phyloP scores from a whole-genome alignment of 345 rosid species.

The Sonneratia caseolaris region DNA sequence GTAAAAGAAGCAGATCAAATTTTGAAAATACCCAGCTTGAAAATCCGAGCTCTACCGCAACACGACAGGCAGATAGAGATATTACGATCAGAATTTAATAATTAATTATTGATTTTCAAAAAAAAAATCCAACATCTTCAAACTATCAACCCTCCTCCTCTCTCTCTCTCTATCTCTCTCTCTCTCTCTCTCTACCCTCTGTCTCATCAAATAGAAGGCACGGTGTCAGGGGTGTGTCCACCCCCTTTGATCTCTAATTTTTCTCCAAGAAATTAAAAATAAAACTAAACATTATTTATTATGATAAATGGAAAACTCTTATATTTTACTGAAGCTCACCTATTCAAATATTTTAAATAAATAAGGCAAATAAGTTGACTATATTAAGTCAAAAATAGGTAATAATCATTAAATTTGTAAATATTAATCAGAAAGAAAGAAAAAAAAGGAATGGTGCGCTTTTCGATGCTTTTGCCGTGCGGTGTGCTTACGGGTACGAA shows the following conservation, averaged over 20 bases:
- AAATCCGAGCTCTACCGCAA: slow-evolving; percentile 4
- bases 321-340: background rate
- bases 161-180: slow-evolving; percentile 14
- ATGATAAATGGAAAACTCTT: background rate
- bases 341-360: too few relatives aligned
- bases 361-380: too few relatives aligned
- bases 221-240: slow-evolving; percentile 35
- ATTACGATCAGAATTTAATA: background rate
- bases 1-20: background rate
- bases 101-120: background rate
- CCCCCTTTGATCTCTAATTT: background rate
- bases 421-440: too few relatives aligned
- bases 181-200: slow-evolving; percentile 10
- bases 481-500: background rate
- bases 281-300: background rate
- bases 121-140: slow-evolving; percentile 2
- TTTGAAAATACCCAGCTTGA: slow-evolving; percentile 3
- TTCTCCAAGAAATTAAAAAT: background rate
- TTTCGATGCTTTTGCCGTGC: too few relatives aligned
- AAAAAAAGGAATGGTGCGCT: background rate
- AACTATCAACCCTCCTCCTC: background rate
- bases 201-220: slow-evolving; percentile 14
- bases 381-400: too few relatives aligned
- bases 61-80: slow-evolving; percentile 9
- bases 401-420: too few relatives aligned